Base-by-base conservation (phyloP, 306 rosid species). In the Cucurbita pepo region DNA sequence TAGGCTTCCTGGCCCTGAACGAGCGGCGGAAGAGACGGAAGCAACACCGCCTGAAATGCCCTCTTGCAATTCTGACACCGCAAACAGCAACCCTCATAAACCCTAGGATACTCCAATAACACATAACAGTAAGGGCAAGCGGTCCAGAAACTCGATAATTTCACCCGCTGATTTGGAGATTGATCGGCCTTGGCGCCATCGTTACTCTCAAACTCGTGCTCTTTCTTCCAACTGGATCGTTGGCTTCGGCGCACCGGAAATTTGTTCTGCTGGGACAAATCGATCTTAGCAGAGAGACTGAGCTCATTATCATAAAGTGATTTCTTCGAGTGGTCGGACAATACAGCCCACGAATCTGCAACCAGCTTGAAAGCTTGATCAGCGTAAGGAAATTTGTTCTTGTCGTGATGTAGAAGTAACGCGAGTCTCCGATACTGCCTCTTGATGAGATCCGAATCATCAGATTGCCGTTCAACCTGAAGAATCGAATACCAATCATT, bases 91-190 rank as follows among this genome's bases (percentile, higher is more conserved):
- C 85, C 89, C 79, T 89, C 91, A 69, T 87, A 95, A 69, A 82
- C 86, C 82, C 82, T 77, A 40, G 88, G 86, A 67, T 88, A 95
- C 84, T 94, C 96, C 48, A 81, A 94, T 80, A 94, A 18, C 5
- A 72, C 70, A 57, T 81, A 94, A 64, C 99, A 94, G 82, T 94
- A 94, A 0, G 99, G 97, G 19, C 99, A 95, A n/a, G 90, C 86
- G 16, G 97, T 95, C 99, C 99, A 95, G 82, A 95, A 94, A 30
- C 77, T 88, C 62, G 59, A 66, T 51, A 84, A 43, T 25, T 86
- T 84, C 65, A 72, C 44, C 71, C 90, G 81, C 13, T 65, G 57
- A 5, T 63, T 76, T 12, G 82, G 84, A 36, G 45, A 12, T 6
- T 18, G 77, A 50, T 44, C 57, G 10, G 50, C 70, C n/a, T 13